Evolutionary conservation across 495 filamentous ascomycete genomes (phyloP).

Genomic region (Parathielavia hyrcaniae): DNA sequence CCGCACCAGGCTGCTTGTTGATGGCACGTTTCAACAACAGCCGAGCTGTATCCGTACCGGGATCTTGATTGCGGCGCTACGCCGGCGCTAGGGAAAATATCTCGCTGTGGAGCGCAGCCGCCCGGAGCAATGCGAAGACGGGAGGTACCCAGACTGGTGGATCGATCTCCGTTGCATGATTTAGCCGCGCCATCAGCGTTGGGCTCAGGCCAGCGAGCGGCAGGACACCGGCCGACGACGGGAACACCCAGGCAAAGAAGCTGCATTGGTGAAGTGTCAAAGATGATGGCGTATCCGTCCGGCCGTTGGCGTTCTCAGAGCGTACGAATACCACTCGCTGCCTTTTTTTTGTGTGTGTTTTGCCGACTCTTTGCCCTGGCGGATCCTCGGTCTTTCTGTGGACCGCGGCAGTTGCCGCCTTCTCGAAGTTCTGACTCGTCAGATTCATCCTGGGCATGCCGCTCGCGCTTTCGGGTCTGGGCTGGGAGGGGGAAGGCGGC

Average conservation of each 20-base stretch:
- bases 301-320: background rate
- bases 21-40: too few relatives aligned
- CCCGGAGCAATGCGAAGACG: slow-evolving; percentile 25
- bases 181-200: slow-evolving; percentile 10
- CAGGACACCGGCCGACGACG: background rate
- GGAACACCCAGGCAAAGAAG: background rate
- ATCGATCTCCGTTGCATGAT: slow-evolving; percentile 27
- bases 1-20: too few relatives aligned
- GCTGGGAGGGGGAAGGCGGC: slow-evolving; percentile 9
- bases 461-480: slow-evolving; percentile 13
- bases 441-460: background rate
- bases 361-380: background rate
- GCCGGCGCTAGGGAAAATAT: slow-evolving; percentile 15
- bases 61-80: slow-evolving; percentile 4
- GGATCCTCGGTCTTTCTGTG: slow-evolving; percentile 24
- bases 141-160: slow-evolving; percentile 10
- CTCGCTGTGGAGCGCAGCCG: slow-evolving; percentile 22
- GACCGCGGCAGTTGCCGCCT: slow-evolving; percentile 16
- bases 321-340: background rate
- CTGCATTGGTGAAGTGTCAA: background rate
- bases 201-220: background rate
- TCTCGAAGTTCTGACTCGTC: slow-evolving; percentile 19
- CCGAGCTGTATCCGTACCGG: slow-evolving; percentile 2
- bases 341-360: background rate
- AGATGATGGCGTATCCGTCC: background rate